These are phyloP conservation scores for Sphaerulina musiva DNA, from an alignment of 2,329 filamentous ascomycete genomes.

Conservation along the genomic window DNA sequence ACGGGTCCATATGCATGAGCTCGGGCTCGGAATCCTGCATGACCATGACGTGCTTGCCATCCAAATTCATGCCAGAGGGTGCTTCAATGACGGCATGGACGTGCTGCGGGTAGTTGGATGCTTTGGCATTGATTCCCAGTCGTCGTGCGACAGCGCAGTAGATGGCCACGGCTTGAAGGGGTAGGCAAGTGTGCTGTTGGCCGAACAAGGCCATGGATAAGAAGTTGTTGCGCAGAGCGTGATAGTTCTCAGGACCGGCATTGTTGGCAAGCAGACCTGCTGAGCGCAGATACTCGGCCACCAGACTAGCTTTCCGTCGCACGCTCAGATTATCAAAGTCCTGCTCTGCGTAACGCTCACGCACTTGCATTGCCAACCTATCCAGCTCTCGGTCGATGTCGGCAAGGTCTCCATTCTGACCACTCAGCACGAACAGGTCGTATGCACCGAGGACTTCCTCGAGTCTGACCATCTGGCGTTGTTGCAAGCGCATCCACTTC, in stretches of 20 bases:
- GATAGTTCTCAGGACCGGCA: constrained; percentile 60
- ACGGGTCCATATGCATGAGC: constrained; percentile 71
- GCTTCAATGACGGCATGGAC: constrained; percentile 72
- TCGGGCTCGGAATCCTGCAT: constrained; percentile 32
- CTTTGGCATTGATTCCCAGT: constrained; percentile 67
- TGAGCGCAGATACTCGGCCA: constrained; percentile 63
- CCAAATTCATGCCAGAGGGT: constrained; percentile 40
- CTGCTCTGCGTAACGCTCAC: constrained; percentile 41
- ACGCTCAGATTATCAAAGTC: constrained; percentile 52
- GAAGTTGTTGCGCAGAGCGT: constrained; percentile 78
- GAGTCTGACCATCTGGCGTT: constrained; percentile 51
- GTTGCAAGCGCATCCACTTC: constrained; percentile 60
- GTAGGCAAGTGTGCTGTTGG: constrained; percentile 68
- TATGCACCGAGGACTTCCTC: constrained; percentile 75
- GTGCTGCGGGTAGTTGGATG: constrained; percentile 76
- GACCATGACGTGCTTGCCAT: constrained; percentile 31
- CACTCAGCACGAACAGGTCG: constrained; percentile 79
- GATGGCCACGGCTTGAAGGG: constrained; percentile 78
- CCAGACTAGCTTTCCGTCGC: constrained; percentile 58
- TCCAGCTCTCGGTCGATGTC: constrained; percentile 59
- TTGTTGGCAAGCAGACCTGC: constrained; percentile 60
- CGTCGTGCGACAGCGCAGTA: constrained; percentile 73
- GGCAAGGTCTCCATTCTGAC: constrained; percentile 64
- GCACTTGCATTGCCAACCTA: constrained; percentile 53
- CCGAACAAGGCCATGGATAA: constrained; percentile 74